phyloP scores from a whole-genome alignment of 352 stramenopile species.

The Globisporangium abappressorium region DNA sequence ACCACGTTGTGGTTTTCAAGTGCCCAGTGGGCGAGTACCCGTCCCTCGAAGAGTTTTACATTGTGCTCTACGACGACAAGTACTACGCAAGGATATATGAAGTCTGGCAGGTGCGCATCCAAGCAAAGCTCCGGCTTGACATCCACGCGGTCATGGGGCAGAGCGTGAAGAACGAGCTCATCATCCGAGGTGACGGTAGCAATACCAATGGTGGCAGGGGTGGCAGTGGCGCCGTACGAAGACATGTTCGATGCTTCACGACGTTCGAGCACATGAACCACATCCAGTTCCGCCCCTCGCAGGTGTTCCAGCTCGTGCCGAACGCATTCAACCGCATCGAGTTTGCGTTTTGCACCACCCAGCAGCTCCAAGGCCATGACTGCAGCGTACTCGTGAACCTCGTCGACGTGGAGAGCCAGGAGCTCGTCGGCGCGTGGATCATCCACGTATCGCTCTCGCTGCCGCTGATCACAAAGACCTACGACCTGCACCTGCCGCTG shows the following conservation, averaged over 20 bases:
- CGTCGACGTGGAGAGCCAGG: constrained; percentile 87
- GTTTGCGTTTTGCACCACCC: constrained; percentile 67
- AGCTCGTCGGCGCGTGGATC: constrained; percentile 90
- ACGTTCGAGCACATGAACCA: constrained; percentile 33
- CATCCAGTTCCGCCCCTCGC: constrained; percentile 71
- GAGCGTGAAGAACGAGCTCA: constrained; percentile 79
- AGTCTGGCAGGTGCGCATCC: constrained; percentile 81
- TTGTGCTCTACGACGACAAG: constrained; percentile 88
- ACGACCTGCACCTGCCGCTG: constrained; percentile 78
- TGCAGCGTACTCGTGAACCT: constrained; percentile 72
- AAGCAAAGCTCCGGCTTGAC: constrained; percentile 80
- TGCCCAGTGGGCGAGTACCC: constrained; percentile 87
- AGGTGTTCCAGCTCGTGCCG: constrained; percentile 86
- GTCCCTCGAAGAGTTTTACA: constrained; percentile 85
- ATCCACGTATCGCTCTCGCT: constrained; percentile 67
- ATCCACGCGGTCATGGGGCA: constrained; percentile 87
- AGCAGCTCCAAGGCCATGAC: constrained; percentile 23
- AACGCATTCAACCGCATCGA: constrained; percentile 91
- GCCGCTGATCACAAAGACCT: constrained; percentile 90
- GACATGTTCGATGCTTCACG: constrained; percentile 53
- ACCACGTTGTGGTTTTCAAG: constrained; percentile 54
- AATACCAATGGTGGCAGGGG: background rate
- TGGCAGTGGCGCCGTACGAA: background rate
- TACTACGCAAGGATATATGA: constrained; percentile 79
- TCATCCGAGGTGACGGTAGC: constrained; percentile 82